Evolutionary conservation across 192 early-diverging fungal genomes (phyloP).

Genomic region (Coemansia sp.): DNA sequence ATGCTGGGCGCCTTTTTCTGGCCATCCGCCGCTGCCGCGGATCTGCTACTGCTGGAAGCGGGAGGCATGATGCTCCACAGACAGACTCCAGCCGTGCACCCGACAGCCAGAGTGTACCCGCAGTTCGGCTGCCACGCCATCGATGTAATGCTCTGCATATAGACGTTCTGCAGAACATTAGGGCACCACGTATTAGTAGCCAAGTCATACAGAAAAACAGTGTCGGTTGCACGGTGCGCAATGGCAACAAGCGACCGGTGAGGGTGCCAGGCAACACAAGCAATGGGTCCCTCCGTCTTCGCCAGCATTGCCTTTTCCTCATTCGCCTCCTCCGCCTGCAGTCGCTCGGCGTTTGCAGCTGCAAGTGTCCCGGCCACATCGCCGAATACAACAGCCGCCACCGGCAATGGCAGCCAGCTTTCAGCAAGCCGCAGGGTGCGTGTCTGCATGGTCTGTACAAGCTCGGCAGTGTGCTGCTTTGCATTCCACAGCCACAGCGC

Average conservation of each 20-base stretch:
- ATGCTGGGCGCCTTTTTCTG: constrained; percentile 29
- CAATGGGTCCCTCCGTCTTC: constrained; percentile 50
- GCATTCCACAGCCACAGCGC: constrained; percentile 46
- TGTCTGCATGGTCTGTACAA: constrained; percentile 3
- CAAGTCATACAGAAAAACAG: constrained; percentile 70
- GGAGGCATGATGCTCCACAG: constrained; percentile 49
- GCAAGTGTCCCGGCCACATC: constrained; percentile 26
- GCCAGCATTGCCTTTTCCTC: constrained; percentile 36
- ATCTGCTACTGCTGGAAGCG: not conserved
- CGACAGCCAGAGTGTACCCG: constrained; percentile 50
- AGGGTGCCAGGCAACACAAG: constrained; percentile 76
- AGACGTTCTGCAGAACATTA: constrained; percentile 40
- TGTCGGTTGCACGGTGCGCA: constrained; percentile 63
- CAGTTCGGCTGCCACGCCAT: constrained; percentile 55
- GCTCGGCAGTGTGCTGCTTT: constrained; percentile 28
- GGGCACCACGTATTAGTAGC: constrained; percentile 56
- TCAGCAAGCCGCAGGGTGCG: constrained; percentile 23
- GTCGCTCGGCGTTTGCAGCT: constrained; percentile 25
- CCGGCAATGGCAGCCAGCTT: constrained; percentile 36
- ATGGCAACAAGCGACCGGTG: constrained; percentile 68
- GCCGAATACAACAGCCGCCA: constrained; percentile 29
- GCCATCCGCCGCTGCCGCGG: constrained; percentile 1
- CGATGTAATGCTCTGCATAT: constrained; percentile 46
- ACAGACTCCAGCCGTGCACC: constrained; percentile 42
- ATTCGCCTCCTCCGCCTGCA: constrained; percentile 25